phyloP scores from a whole-genome alignment of 257 asterid species.

The Salvia splendens region DNA sequence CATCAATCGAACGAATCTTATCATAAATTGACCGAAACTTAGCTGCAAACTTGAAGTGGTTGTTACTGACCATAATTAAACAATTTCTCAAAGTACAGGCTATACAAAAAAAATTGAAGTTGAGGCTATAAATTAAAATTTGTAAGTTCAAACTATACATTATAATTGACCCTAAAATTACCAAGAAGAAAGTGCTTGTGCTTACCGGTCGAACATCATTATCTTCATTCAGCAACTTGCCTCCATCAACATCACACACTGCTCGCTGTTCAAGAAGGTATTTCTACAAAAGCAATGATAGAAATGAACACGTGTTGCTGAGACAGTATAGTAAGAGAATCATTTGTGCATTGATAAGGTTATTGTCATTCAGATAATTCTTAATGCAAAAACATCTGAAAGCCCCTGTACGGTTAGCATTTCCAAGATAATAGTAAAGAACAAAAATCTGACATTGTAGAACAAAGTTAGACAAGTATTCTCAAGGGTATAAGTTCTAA shows the following conservation, averaged over 20 bases:
- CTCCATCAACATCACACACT: constrained; percentile 81
- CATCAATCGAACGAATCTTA: too few species aligned
- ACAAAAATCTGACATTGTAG: background rate
- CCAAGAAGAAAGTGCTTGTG: constrained; percentile 30
- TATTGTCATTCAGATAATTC: constrained; percentile 21
- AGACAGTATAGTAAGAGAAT: constrained; percentile 23
- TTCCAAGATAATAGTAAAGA: constrained; percentile 12
- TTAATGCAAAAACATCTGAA: constrained; percentile 22
- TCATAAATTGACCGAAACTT: too few species aligned
- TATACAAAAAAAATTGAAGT: too few species aligned
- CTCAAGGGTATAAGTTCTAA: constrained; percentile 4
- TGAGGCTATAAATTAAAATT: too few species aligned
- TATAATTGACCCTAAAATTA: background rate
- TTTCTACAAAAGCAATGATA: constrained; percentile 51
- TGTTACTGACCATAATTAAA: too few species aligned
- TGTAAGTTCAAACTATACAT: too few species aligned
- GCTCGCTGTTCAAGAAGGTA: constrained; percentile 96
- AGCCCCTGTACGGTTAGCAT: constrained; percentile 11
- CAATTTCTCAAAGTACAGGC: too few species aligned
- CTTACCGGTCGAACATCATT: constrained; percentile 92
- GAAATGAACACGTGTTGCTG: constrained; percentile 13
- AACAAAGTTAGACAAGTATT: background rate
- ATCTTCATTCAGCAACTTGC: constrained; percentile 93
- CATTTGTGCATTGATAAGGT: constrained; percentile 24
- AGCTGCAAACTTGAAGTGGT: too few species aligned